phyloP scores from a whole-genome alignment of 73 alveolate genomes.

The Stentor coeruleus region DNA sequence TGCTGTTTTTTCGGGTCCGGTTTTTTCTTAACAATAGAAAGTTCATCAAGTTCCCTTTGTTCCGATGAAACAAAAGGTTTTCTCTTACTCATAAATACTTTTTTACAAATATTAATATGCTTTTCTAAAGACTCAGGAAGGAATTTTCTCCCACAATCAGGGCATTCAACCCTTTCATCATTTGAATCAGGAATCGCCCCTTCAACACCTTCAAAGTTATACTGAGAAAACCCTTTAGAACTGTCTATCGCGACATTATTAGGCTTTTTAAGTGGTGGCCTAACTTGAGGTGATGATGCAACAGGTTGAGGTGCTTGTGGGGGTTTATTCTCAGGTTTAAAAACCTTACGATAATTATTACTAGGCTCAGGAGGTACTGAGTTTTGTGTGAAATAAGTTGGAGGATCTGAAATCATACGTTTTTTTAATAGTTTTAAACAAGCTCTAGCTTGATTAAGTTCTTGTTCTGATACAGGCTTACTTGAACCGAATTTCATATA shows the following conservation, averaged over 20 bases:
- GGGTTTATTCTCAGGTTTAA: not conserved
- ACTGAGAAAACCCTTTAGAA: constrained; percentile 4
- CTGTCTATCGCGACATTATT: not conserved
- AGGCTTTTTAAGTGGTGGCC: constrained; percentile 10
- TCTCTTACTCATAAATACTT: constrained; percentile 63
- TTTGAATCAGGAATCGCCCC: not conserved
- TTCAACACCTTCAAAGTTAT: constrained; percentile 12
- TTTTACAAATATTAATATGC: constrained; percentile 66
- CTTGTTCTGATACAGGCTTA: constrained; percentile 17
- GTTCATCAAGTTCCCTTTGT: constrained; percentile 28
- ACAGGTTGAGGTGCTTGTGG: not conserved
- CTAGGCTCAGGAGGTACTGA: not conserved
- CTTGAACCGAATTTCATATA: constrained; percentile 12
- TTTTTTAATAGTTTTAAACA: constrained; percentile 10
- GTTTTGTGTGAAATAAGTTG: constrained; percentile 13
- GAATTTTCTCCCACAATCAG: constrained; percentile 71
- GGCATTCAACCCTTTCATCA: constrained; percentile 56
- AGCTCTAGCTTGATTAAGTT: constrained; percentile 7
- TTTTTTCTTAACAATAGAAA: not conserved
- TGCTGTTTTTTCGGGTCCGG: constrained; percentile 22
- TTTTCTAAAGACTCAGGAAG: constrained; percentile 64
- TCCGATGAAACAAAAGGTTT: constrained; percentile 33
- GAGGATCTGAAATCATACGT: not conserved
- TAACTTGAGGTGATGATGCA: not conserved
- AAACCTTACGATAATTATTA: not conserved